Evolutionary conservation across 2,329 filamentous ascomycete genomes (phyloP), one percentile per base, ranked within the genome.

Genomic region (Chaetomium sp.): DNA sequence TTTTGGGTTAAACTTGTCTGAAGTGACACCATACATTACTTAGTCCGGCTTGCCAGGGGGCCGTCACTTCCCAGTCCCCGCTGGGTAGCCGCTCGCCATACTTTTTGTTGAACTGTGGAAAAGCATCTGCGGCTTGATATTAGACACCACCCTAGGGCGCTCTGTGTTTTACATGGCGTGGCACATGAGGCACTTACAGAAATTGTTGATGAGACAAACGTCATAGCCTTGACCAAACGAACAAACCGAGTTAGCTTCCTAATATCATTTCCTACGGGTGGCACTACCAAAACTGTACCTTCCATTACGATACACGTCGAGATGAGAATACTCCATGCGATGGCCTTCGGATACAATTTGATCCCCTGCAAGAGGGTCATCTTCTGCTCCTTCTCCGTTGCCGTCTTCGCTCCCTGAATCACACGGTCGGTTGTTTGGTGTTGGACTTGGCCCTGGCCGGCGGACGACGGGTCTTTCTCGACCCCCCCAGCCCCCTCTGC

Each of bases 221-320:
- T 95, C 89, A 73, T 91, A 95, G 37, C 89, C 90, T 27, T 27
- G 19, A 27, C 19, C 19, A 27, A 27, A 27, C 19, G 19, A 27
- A 3, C 19, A 27, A 27, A 27, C 19, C 19, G 19, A 27, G 19
- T 27, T 27, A 27, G 19, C 19, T 27, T 27, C 19, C 19, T 27
- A 27, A 27, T 27, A 27, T 27, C 19, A 27, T 27, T 27, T 27
- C 19, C 19, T 27, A 27, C 19, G 19, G 19, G 19, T 27, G 19
- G 19, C 19, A 27, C 19, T 27, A 27, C 19, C 19, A 27, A 27
- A 27, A 27, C 19, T 27, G 19, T 27, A 27, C 19, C 19, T 71
- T 95, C 90, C 91, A 96, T 96, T 65, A 82, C 84, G 66, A 95
- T 94, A 68, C 88, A 91, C 0, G 89, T 92, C n/a, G 87, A 92